A percentile compares a stretch with the other conserved stretches of the same genome.
Conservation (phyloP, 345 rosid genomes). For the Arabidopsis suecica region DNA sequence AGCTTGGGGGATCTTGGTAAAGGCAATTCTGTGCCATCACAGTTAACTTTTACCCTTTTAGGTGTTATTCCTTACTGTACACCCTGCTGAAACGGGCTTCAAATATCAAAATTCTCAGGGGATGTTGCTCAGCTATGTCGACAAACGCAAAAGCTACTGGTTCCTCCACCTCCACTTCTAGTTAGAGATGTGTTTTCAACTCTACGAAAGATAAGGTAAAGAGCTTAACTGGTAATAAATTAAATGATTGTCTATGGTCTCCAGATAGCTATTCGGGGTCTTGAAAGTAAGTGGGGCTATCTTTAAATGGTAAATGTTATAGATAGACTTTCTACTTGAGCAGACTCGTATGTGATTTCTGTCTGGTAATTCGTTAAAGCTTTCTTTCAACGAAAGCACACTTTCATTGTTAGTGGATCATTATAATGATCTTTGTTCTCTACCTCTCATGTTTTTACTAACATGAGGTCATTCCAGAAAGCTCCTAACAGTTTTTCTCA, state of each 20-base stretch:
- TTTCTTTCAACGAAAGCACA: neutral
- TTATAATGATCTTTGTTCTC: constrained; percentile 1
- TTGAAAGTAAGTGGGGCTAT: constrained; percentile 8
- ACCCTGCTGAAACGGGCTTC: constrained; percentile 7
- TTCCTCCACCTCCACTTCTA: constrained; percentile 73
- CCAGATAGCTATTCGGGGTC: neutral
- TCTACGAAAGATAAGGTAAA: constrained; percentile 79
- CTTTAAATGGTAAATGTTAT: neutral
- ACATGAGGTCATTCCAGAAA: constrained; percentile 3
- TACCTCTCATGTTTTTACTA: neutral
- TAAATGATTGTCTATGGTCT: neutral
- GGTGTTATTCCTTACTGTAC: constrained; percentile 10
- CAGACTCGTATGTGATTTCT: constrained; percentile 4
- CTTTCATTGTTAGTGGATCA: neutral
- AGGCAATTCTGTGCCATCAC: constrained; percentile 6
- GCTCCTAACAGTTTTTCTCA: constrained; percentile 54
- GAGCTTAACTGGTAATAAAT: constrained; percentile 10
- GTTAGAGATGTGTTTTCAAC: constrained; percentile 69
- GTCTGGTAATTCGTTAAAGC: constrained; percentile 7
- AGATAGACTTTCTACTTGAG: constrained; percentile 2
- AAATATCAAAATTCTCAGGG: constrained; percentile 52
- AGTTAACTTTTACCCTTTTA: neutral
- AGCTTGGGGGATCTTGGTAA: constrained; percentile 88
- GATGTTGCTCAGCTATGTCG: constrained; percentile 92
- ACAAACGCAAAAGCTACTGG: constrained; percentile 80